Conservation (phyloP, 768 basidiomycete species). For the Suillus ampliporus region DNA sequence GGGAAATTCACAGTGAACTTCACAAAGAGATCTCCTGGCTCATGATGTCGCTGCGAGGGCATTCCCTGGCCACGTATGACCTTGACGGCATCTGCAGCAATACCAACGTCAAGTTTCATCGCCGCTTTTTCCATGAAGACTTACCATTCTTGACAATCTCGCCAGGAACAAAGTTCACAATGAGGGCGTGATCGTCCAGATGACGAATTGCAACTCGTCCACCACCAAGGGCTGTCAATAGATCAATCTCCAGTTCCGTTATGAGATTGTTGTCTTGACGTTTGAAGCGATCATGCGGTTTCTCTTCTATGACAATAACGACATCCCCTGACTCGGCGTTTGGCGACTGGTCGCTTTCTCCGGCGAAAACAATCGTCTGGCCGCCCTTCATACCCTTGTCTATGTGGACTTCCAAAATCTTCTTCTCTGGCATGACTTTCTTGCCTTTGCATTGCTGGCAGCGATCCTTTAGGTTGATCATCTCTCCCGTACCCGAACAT, state of each 20-base stretch:
- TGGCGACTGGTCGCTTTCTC: constrained; percentile 94
- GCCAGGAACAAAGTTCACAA: constrained; percentile 85
- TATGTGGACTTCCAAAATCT: constrained; percentile 96
- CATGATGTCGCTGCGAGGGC: constrained; percentile 98
- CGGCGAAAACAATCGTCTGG: constrained; percentile 85
- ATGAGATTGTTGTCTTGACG: constrained; percentile 88
- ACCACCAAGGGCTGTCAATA: constrained; percentile 92
- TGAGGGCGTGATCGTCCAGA: constrained; percentile 88
- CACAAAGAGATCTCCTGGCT: constrained; percentile 91
- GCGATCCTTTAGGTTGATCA: constrained; percentile 91
- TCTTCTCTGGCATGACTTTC: constrained; percentile 93
- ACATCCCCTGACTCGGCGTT: constrained; percentile 92
- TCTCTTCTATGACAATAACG: constrained; percentile 93
- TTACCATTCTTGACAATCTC: constrained; percentile 93
- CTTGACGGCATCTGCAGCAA: constrained; percentile 76
- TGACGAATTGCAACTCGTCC: constrained; percentile 91
- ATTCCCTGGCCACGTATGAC: constrained; percentile 95
- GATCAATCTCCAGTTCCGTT: constrained; percentile 87
- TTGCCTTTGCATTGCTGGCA: constrained; percentile 95
- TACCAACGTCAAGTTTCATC: not conserved
- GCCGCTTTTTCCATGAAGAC: constrained; percentile 25
- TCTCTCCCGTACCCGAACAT: constrained; percentile 91
- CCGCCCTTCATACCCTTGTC: constrained; percentile 98
- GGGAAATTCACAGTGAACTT: constrained; percentile 91
- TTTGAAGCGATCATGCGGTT: constrained; percentile 86